Evolutionary conservation across 495 filamentous ascomycete species (phyloP).

Genomic region (Podospora australis): DNA sequence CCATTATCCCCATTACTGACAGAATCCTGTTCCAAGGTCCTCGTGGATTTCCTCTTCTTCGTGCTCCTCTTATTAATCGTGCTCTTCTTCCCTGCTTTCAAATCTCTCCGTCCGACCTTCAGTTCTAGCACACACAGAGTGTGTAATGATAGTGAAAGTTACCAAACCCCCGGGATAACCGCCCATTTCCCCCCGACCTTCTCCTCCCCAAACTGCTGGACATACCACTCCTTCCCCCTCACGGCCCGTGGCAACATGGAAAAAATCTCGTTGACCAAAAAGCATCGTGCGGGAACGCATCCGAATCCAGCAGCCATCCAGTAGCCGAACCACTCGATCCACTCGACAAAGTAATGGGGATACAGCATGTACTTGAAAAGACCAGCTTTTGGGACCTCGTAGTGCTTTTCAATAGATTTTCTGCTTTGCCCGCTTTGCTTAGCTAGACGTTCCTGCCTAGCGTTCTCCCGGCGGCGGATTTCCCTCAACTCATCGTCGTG

Average conservation of each 20-base stretch:
- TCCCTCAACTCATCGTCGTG: conserved; percentile 74
- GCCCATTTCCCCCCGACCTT: conserved; percentile 70
- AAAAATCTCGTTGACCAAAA: conserved; percentile 77
- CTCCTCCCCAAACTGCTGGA: conserved; percentile 75
- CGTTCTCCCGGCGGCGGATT: conserved; percentile 57
- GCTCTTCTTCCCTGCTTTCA: too few species aligned
- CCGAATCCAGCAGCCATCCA: conserved; percentile 59
- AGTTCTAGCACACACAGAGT: too few species aligned
- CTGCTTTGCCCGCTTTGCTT: conserved; percentile 34
- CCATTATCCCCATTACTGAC: too few species aligned
- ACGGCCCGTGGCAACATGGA: conserved; percentile 89
- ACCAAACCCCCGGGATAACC: conserved; percentile 72
- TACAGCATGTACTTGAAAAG: conserved; percentile 78
- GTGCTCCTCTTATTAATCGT: too few species aligned
- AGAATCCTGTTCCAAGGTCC: too few species aligned
- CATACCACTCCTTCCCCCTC: conserved; percentile 80
- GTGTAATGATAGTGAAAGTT: too few species aligned
- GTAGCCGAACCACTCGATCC: conserved; percentile 92
- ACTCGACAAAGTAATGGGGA: conserved; percentile 91
- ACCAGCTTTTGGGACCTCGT: conserved; percentile 77
- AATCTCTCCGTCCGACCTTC: too few species aligned
- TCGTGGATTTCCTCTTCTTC: too few species aligned
- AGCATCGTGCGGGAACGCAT: conserved; percentile 67
- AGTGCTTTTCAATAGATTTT: conserved; percentile 64
- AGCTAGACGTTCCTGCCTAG: conserved; percentile 32